Percentiles rank a stretch among this genome's conserved stretches.
phyloP scores from a whole-genome alignment of 108 stramenopile species.

The Hondaea fermentalgiana region DNA sequence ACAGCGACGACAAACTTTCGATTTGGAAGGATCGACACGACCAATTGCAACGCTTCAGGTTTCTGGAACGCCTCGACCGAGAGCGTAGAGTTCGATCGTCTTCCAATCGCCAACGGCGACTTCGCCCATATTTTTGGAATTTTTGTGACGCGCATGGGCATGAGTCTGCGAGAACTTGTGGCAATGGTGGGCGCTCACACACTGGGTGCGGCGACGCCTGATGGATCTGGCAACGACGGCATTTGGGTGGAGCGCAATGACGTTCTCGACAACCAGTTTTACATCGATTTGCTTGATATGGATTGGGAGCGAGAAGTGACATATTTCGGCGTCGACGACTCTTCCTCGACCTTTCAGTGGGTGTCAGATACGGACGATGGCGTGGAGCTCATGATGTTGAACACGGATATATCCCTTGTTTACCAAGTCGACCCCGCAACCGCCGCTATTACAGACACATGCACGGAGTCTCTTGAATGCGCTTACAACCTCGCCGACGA shows the following conservation, averaged over 20 bases:
- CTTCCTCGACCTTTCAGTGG: background rate
- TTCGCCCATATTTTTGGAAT: background rate
- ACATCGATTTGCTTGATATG: background rate
- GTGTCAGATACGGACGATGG: background rate
- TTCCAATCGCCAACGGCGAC: background rate
- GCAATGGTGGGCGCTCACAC: background rate
- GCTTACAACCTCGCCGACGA: background rate
- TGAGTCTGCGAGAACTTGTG: background rate
- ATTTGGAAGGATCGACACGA: background rate
- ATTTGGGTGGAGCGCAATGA: background rate
- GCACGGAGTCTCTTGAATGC: background rate
- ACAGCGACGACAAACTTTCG: background rate
- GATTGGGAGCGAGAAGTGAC: background rate
- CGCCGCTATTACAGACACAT: background rate
- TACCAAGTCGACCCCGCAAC: background rate
- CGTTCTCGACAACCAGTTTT: background rate
- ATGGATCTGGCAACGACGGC: background rate
- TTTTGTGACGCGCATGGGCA: slow-evolving; percentile 3
- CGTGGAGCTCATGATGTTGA: slow-evolving; percentile 9
- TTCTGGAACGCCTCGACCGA: background rate
- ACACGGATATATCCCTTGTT: background rate
- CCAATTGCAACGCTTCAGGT: background rate
- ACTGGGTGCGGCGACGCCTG: background rate
- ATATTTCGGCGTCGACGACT: background rate
- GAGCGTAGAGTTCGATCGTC: background rate